Conservation (phyloP, 148 eudicot species). For the Chenopodium quinoa region DNA sequence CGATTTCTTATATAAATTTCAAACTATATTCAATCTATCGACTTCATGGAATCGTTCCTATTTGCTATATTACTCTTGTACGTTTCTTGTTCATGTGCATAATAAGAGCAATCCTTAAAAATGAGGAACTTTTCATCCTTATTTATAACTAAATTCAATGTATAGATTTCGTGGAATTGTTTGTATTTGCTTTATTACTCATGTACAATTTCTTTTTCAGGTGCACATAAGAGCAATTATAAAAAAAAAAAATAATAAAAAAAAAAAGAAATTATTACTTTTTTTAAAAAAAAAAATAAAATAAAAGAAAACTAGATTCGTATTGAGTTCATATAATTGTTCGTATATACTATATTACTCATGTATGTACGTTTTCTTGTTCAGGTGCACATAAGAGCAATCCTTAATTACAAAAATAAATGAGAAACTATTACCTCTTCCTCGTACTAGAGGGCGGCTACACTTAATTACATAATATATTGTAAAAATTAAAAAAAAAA, state of each 20-base stretch:
- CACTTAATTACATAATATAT: no score
- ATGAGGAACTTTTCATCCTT: no score
- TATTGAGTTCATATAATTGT: no score
- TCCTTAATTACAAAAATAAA: background rate
- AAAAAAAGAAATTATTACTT: no score
- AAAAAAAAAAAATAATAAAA: background rate
- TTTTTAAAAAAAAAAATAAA: no score
- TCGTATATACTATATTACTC: no score
- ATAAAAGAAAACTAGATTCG: no score
- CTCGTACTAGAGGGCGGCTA: background rate
- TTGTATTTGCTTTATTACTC: background rate
- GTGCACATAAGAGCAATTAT: background rate
- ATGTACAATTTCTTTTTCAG: background rate
- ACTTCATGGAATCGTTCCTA: background rate
- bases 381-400: background rate
- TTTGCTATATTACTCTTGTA: background rate
- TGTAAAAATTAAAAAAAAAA: no score
- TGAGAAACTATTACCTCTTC: background rate
- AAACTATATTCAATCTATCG: background rate
- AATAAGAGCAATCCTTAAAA: background rate
- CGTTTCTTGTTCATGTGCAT: background rate
- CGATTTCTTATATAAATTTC: slow-evolving; percentile 19
- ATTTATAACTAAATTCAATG: background rate
- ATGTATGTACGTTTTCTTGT: no score
- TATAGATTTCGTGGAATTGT: background rate